phyloP scores from a whole-genome alignment of 306 rosid genomes.

The Inga oerstediana region DNA sequence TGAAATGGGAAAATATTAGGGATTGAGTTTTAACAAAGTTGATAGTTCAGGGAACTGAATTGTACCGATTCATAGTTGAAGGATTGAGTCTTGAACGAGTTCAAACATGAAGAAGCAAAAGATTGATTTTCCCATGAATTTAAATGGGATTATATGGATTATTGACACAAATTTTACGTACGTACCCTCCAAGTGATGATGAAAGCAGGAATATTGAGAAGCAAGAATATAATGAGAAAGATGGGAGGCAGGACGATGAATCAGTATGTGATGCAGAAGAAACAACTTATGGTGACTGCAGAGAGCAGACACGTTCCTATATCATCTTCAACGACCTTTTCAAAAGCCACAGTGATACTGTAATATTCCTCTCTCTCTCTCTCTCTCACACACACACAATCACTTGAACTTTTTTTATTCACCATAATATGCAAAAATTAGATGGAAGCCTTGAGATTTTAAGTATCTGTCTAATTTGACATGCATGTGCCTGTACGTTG shows the following conservation, averaged over 20 bases:
- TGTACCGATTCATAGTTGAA: no score
- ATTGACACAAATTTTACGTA: background rate
- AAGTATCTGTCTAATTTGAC: background rate
- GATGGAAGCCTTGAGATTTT: background rate
- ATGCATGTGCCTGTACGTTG: background rate
- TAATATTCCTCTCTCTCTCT: constrained; percentile 32
- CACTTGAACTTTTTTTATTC: background rate
- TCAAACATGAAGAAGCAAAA: no score
- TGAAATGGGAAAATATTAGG: no score
- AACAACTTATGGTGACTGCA: background rate
- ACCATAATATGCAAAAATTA: background rate
- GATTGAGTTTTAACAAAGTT: no score
- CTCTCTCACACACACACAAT: background rate
- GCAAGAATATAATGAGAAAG: background rate
- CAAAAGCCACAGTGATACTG: constrained; percentile 44
- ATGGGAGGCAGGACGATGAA: background rate
- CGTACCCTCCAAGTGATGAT: background rate
- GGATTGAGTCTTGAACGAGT: no score
- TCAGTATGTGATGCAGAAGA: background rate
- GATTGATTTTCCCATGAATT: no score
- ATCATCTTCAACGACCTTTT: constrained; percentile 61
- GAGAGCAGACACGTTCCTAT: constrained; percentile 49
- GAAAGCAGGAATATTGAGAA: background rate
- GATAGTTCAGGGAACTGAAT: no score
- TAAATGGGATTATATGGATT: background rate